Evolutionary conservation across 345 rosid species (phyloP), one percentile per base, ranked within the genome.

Genomic region (Pseudoturritis turrita): DNA sequence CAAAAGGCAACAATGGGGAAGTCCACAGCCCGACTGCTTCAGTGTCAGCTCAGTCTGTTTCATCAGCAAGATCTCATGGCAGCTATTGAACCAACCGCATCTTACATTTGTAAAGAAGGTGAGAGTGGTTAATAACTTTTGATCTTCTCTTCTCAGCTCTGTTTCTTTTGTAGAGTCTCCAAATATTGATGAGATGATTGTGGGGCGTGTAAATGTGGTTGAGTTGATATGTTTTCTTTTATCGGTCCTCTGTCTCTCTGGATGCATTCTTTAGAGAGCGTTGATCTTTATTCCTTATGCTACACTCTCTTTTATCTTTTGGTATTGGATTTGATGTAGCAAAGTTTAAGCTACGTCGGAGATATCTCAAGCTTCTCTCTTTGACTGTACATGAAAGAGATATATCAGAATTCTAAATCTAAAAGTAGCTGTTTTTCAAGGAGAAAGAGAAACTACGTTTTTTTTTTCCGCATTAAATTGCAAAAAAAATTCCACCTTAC

Each of bases 11-110:
- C 70, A 89, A 86, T 18, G 96, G 97, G 13, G 99, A 95, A 9
- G 79, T 74, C 29, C 84, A 78, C 80, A 96, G 99, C 86, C 99
- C 99, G 12, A 96, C 98, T 17, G 98, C 97, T 37, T 95, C 98
- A 7, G 87, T 95, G 43, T 95, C 99, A 2, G 97, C 99, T 14
- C 99, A 92, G 49, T 96, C 99, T 55, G 89, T 92, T 58, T 90
- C 99, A 58, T 96, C 99, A 0, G 84, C 87, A 54, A 84, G 97
- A 78, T 92, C 99, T 22, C 97, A 88, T 47, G 95, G 99, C 50
- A 96, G 99, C 63, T 71, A 77, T 43, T 77, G 68, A 77, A 55
- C 39, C 64, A 35, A 50, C 55, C 11, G 67, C 62, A 49, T 74
- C 72, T 65, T 65, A 19, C 53, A 37, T 46, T 35, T 73, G 33